phyloP scores from a whole-genome alignment of 148 eudicot genomes.

The Rhododendron simsii region DNA sequence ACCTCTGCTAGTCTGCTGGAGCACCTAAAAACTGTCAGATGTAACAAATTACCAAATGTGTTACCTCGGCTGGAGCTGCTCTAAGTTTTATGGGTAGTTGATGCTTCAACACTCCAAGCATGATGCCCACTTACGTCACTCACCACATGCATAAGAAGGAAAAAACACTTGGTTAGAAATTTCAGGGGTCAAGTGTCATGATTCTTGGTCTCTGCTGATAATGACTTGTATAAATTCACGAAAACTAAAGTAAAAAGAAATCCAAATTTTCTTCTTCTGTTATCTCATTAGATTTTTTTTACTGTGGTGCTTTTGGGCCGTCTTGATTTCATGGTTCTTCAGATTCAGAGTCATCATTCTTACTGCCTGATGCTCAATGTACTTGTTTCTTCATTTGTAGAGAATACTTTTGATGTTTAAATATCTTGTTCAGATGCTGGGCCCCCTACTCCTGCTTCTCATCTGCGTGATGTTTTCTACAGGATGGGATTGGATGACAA shows the following conservation, averaged over 20 bases:
- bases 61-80: background rate
- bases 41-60: too few species aligned
- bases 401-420: slow-evolving; percentile 5
- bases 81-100: background rate
- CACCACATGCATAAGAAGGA: background rate
- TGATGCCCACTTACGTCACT: background rate
- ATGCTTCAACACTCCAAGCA: background rate
- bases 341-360: background rate
- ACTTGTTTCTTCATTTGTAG: background rate
- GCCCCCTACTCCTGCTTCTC: slow-evolving; percentile 92
- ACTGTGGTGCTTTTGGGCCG: background rate
- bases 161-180: background rate
- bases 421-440: slow-evolving; percentile 68
- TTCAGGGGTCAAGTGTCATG: background rate
- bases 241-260: background rate
- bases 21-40: too few species aligned
- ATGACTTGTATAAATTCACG: background rate
- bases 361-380: background rate
- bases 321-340: background rate
- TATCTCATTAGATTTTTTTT: background rate
- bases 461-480: slow-evolving; percentile 88
- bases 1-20: background rate
- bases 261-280: background rate
- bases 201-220: background rate
- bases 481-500: slow-evolving; percentile 92